These are phyloP conservation scores for Vitis labrusca DNA, from an alignment of 164 flowering plant species.

Conservation along the genomic window DNA sequence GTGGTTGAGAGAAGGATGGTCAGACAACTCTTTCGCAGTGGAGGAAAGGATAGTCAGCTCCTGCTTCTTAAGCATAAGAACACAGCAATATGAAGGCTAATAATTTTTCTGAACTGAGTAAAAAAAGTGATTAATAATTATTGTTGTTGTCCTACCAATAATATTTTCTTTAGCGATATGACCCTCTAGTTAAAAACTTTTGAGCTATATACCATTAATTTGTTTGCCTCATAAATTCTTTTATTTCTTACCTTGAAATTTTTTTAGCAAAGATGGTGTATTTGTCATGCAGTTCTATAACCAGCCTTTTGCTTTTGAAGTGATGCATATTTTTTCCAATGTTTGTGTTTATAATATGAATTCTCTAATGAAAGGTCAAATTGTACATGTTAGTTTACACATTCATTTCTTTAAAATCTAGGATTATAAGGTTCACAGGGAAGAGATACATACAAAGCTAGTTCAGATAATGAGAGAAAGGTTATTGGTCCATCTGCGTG, in stretches of 20 bases:
- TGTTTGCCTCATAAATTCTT: not conserved
- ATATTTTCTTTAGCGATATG: no score
- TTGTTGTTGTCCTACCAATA: no score
- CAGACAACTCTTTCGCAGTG: no score
- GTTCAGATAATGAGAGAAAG: conserved; percentile 99
- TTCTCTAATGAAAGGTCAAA: not conserved
- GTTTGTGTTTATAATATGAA: not conserved
- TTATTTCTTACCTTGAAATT: not conserved
- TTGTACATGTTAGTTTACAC: not conserved
- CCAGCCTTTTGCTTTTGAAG: not conserved
- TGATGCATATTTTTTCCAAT: not conserved
- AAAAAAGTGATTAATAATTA: no score
- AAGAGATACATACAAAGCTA: conserved; percentile 93
- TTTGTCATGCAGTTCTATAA: not conserved
- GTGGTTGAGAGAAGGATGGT: no score
- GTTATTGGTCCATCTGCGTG: conserved; percentile 77
- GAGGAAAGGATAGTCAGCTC: no score
- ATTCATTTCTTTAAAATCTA: conserved; percentile 15
- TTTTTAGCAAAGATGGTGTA: not conserved
- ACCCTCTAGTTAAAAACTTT: no score
- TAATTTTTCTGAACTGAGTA: no score
- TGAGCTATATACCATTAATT: not conserved
- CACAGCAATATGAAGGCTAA: no score
- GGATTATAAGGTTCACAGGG: conserved; percentile 92
- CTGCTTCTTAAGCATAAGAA: no score